These are phyloP conservation scores for Choiromyces venosus DNA, from an alignment of 495 filamentous ascomycete species.

Conservation along the genomic window DNA sequence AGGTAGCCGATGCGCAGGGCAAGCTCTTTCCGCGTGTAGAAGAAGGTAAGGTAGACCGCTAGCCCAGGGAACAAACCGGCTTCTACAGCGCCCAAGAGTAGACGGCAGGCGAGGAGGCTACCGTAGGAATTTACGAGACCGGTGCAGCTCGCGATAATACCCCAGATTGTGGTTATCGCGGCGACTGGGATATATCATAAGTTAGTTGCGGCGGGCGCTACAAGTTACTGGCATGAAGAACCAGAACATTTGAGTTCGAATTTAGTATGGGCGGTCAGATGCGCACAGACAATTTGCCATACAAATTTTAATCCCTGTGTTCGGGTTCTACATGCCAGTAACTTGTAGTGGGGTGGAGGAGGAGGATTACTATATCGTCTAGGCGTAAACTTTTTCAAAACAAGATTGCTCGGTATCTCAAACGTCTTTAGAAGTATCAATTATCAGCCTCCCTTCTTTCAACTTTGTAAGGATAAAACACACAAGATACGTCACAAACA, in stretches of 20 bases:
- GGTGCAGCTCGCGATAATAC: conserved; percentile 63
- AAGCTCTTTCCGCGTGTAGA: conserved; percentile 68
- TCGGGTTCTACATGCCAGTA: too few species aligned
- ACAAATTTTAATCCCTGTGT: too few species aligned
- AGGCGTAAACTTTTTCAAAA: conserved; percentile 60
- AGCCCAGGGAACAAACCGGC: conserved; percentile 67
- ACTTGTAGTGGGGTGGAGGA: too few species aligned
- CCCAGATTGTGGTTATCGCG: conserved; percentile 61
- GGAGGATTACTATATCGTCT: conserved; percentile 50
- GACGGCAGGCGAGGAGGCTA: conserved; percentile 52
- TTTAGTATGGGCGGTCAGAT: too few species aligned
- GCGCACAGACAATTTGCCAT: too few species aligned
- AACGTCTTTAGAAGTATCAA: conserved; percentile 43
- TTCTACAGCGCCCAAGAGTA: conserved; percentile 60
- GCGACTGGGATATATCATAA: conserved; percentile 47
- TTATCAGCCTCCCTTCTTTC: background rate
- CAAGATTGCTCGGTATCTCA: conserved; percentile 60
- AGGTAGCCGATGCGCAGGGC: conserved; percentile 69
- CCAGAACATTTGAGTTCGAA: too few species aligned
- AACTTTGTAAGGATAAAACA: conserved; percentile 23
- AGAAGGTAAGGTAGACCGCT: conserved; percentile 65
- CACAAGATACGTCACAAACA: conserved; percentile 66
- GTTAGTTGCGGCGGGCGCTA: conserved; percentile 15
- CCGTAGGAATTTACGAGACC: conserved; percentile 59
- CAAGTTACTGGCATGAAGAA: too few species aligned